Conservation (phyloP, 768 basidiomycete genomes). For the Sarcomyxa edulis region DNA sequence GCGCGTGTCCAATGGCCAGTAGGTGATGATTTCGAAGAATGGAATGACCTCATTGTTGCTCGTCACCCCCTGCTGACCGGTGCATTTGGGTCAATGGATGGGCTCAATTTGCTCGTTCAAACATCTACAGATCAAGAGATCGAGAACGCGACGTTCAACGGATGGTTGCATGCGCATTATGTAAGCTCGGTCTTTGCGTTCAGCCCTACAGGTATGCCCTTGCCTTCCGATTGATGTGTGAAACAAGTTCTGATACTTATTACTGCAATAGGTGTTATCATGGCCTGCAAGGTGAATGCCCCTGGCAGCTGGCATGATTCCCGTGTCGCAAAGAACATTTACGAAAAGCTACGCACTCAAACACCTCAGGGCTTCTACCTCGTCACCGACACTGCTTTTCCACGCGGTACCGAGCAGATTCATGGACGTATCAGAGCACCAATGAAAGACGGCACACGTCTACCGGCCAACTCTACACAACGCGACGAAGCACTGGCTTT, state of each 20-base stretch:
- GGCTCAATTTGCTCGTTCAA: constrained; percentile 26
- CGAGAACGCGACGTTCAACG: constrained; percentile 39
- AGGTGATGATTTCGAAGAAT: constrained; percentile 21
- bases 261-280: constrained; percentile 32
- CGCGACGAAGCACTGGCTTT: constrained; percentile 18
- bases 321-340: constrained; percentile 35
- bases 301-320: constrained; percentile 41
- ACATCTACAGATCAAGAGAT: constrained; percentile 30
- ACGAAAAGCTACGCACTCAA: constrained; percentile 8
- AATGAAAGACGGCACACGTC: constrained; percentile 24
- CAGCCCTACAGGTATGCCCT: constrained; percentile 15
- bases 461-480: constrained; percentile 13
- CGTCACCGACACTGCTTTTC: constrained; percentile 36
- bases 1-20: constrained; percentile 21
- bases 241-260: background rate
- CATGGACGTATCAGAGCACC: constrained; percentile 27
- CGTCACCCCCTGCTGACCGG: constrained; percentile 29
- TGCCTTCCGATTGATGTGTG: too few relatives aligned
- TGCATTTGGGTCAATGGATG: constrained; percentile 37
- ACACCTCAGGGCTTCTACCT: constrained; percentile 31
- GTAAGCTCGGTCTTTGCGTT: constrained; percentile 29
- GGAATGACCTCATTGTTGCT: constrained; percentile 18
- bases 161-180: constrained; percentile 35
- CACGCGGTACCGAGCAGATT: constrained; percentile 16
- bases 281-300: constrained; percentile 26